Evolutionary conservation across 73 alveolate species (phyloP), one percentile per base, ranked within the genome.

Genomic region (Tetrahymena elliotti): DNA sequence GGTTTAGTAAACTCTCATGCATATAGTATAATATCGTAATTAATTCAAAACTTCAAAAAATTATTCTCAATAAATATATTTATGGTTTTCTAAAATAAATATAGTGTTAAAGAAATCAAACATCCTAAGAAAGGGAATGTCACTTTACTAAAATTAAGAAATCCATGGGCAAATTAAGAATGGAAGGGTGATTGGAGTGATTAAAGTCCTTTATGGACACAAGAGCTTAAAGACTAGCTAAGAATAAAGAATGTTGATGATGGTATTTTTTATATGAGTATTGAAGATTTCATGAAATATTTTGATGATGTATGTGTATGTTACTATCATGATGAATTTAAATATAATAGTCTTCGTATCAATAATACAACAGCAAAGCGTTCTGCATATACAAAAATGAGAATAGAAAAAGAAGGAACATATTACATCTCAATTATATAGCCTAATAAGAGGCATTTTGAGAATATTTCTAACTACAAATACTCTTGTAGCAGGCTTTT

Each of bases 141-240:
- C 52, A 94, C 93, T 93, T 96, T 99, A 35, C 94, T 99, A 37
- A 98, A 98, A 94, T 97, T 99, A 2, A 97, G 99, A 96, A 99
- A 98, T 96, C 99, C 99, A 38, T 98, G 99, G 99, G 99, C 99
- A 33, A 93, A 92, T 13, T 54, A 83, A 34, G 99, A 98, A 95
- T 99, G 99, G 99, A 97, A 94, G 83, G 99, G 99, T 12, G 99
- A 98, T 94, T 99, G 99, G 99, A 94, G 99, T 54, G 99, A 98
- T 82, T 96, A 95, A 83, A 94, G 98, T 47, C 84, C 84, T 93
- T 95, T 95, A 53, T 99, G 99, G 99, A 98, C 99, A n/a, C 98
- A 97, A 52, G 98, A 96, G 92, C 95, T 98, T 40, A 98, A 95
- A 93, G 98, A 99, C 52, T 97, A 96, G 34, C 41, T 93, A 13